Conservation (phyloP, 208 protist genomes). For the Trypanosoma boissoni region DNA sequence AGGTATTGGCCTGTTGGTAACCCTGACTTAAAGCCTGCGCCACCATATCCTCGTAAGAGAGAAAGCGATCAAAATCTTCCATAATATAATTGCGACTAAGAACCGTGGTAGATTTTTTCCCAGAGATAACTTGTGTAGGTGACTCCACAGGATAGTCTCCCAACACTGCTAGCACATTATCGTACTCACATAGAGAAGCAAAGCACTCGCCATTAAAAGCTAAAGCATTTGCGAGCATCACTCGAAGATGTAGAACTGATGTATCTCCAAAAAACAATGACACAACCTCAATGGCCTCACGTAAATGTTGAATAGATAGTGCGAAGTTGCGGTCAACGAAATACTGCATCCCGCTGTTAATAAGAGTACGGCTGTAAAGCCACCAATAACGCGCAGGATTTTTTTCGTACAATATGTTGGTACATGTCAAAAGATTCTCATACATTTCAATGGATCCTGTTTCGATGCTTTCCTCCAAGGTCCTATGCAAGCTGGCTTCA, state of each 20-base stretch:
- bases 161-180: conserved; percentile 30
- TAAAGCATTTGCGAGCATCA: conserved; percentile 74
- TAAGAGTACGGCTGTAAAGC: conserved; percentile 54
- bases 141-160: conserved; percentile 39
- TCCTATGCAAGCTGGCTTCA: neutral
- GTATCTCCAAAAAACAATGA: conserved; percentile 24
- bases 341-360: conserved; percentile 75
- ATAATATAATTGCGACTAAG: conserved; percentile 40
- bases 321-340: conserved; percentile 50
- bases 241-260: conserved; percentile 47
- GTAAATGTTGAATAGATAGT: conserved; percentile 38
- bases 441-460: conserved; percentile 10
- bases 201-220: conserved; percentile 57
- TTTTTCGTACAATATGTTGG: conserved; percentile 9
- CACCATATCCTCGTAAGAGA: conserved; percentile 31
- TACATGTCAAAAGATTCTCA: conserved; percentile 16
- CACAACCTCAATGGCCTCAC: conserved; percentile 40
- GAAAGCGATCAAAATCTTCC: conserved; percentile 61
- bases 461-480: conserved; percentile 13
- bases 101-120: conserved; percentile 24
- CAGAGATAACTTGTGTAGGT: conserved; percentile 50
- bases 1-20: conserved; percentile 34
- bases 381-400: conserved; percentile 18
- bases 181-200: conserved; percentile 57
- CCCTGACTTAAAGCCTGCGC: conserved; percentile 54